Evolutionary conservation across 192 early-diverging fungal species (phyloP), one percentile per base, ranked within the genome.

Genomic region (Podila epicladia): DNA sequence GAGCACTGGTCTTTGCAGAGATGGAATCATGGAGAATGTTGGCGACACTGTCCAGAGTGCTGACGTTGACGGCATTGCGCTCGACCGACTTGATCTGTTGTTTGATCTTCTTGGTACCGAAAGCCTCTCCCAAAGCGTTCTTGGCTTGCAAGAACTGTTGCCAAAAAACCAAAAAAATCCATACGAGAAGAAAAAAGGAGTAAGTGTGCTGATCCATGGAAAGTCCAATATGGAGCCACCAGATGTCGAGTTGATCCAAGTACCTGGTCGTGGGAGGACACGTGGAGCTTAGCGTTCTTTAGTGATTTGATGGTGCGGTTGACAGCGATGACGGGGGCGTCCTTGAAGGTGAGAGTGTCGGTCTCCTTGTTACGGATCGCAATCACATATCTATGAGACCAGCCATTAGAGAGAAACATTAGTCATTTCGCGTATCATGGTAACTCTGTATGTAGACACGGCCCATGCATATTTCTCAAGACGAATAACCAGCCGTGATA

Each of bases 81-180:
- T 96, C 96, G 64, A 89, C 83, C 22, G 93, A 92, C 19, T 88
- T 88, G 68, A 98, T 93, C 68, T 91, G 86, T 64, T 96, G 88
- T 69, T 93, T 91, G 59, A 89, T 83, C 87, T 97, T 97, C 86
- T 95, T 94, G 64, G 93, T 96, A 73, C 97, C 97, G 78, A 99
- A 99, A 20, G 93, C 90, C 76, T 96, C 89, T 68, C 97, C 97
- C 60, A 99, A 86, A 62, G 88, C 85, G 72, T 92, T 94, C 62
- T 95, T 87, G 20, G 94, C 94, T 59, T 82, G 69, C 62, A 86
- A 35, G 32, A 89, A 88, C 85, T 89, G 84, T n/a, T 74, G 48
- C 35, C 67, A 65, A 48, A 55, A 70, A 22, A 55, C 3, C 0
- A 55, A 55, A 55, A 55, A 0, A 22, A 6, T 5, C 53, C 20